Percentiles rank a stretch among this genome's conserved stretches.
Conservation (phyloP, 2,329 filamentous ascomycete species). For the Colletotrichum chlorophyti region DNA sequence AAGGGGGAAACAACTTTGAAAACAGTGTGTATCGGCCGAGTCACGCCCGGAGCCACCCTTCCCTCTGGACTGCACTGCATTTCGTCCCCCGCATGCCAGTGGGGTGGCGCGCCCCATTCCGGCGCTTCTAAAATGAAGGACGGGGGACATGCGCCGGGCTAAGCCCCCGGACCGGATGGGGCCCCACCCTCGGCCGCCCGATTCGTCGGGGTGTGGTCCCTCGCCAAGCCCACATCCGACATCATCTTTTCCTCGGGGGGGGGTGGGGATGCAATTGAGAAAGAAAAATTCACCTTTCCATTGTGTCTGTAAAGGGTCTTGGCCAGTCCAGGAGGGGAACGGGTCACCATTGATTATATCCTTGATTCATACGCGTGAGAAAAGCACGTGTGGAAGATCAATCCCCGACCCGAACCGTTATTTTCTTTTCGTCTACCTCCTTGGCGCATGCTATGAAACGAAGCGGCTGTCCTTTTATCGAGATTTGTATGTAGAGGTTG, state of each 20-base stretch:
- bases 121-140: constrained; percentile 12
- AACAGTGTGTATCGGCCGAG: too few species aligned
- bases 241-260: background rate
- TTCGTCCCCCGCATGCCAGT: background rate
- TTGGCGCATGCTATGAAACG: constrained; percentile 20
- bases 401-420: too few species aligned
- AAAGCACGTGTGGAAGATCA: too few species aligned
- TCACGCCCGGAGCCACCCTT: too few species aligned
- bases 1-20: too few species aligned
- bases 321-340: too few species aligned
- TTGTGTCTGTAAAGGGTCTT: too few species aligned
- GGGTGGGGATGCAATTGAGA: too few species aligned
- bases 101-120: background rate
- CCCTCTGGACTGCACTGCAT: too few species aligned
- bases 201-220: constrained; percentile 6
- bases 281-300: too few species aligned
- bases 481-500: background rate
- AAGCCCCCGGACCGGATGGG: constrained; percentile 4
- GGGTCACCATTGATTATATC: too few species aligned
- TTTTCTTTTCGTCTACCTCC: background rate
- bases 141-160: constrained; percentile 11
- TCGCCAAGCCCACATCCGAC: background rate
- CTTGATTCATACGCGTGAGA: too few species aligned
- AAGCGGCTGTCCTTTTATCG: constrained; percentile 1
- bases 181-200: background rate